phyloP scores from a whole-genome alignment of 129 eudicot genomes.

The Pulicaria dysenterica region DNA sequence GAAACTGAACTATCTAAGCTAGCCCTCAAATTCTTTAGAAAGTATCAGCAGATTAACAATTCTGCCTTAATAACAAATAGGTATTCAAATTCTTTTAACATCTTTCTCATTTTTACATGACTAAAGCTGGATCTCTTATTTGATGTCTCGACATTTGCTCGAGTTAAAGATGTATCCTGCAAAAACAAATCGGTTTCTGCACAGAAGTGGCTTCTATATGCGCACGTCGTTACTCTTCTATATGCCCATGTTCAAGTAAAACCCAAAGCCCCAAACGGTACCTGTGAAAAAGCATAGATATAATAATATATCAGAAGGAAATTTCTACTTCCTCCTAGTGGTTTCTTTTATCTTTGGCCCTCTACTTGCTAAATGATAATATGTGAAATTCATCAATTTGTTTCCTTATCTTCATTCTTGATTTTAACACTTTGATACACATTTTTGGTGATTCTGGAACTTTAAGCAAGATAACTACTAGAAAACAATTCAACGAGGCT shows the following conservation, averaged over 20 bases:
- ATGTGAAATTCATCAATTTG: no score
- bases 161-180: slow-evolving; percentile 25
- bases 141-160: slow-evolving; percentile 16
- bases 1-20: not conserved
- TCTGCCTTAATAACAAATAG: slow-evolving; percentile 18
- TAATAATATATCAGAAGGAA: slow-evolving; percentile 10
- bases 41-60: slow-evolving; percentile 22
- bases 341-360: not conserved
- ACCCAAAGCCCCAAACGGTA: slow-evolving; percentile 9
- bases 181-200: slow-evolving; percentile 8
- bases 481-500: no score
- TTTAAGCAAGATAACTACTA: no score
- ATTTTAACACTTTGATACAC: no score
- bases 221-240: slow-evolving; percentile 24
- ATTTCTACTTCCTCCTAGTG: not conserved
- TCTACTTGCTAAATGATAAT: not conserved
- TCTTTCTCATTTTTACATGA: slow-evolving; percentile 21
- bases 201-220: slow-evolving; percentile 29
- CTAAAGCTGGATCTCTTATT: slow-evolving; percentile 11
- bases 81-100: slow-evolving; percentile 15
- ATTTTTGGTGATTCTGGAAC: no score
- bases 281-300: slow-evolving; percentile 3
- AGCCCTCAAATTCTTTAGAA: slow-evolving; percentile 17
- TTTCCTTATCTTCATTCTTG: no score
- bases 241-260: slow-evolving; percentile 12